Evolutionary conservation across 768 basidiomycete genomes (phyloP).

Genomic region (Xanthoconium purpureum): DNA sequence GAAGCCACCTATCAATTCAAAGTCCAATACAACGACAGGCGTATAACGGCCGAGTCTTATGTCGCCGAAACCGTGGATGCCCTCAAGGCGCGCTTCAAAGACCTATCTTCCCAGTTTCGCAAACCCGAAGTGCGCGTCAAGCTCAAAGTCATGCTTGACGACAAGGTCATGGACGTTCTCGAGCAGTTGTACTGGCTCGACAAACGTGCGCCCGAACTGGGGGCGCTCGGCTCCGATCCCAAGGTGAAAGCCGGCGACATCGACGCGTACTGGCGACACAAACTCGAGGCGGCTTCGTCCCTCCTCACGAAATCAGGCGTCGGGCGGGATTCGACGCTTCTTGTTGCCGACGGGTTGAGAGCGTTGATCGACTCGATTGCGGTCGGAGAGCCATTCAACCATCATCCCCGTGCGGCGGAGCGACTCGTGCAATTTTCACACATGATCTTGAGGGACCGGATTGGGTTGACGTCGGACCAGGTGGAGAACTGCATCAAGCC

Average conservation of each 20-base stretch:
- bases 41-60: constrained; percentile 93
- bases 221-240: constrained; percentile 63
- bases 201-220: constrained; percentile 75
- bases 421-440: constrained; percentile 91
- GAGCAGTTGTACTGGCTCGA: constrained; percentile 98
- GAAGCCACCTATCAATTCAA: constrained; percentile 99
- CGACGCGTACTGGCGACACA: constrained; percentile 93
- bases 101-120: constrained; percentile 79
- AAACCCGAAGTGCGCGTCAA: constrained; percentile 86
- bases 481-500: constrained; percentile 99
- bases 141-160: constrained; percentile 91
- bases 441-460: constrained; percentile 86
- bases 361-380: constrained; percentile 89
- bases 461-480: constrained; percentile 94
- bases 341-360: constrained; percentile 92
- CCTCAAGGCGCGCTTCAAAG: constrained; percentile 87
- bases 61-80: constrained; percentile 96
- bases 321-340: constrained; percentile 88
- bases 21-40: constrained; percentile 95
- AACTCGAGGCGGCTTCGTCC: constrained; percentile 90
- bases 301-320: constrained; percentile 95
- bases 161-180: constrained; percentile 94
- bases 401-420: constrained; percentile 86
- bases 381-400: constrained; percentile 83
- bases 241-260: constrained; percentile 70